phyloP scores from a whole-genome alignment of 2,329 filamentous ascomycete species.

The Sporothrix globosa region DNA sequence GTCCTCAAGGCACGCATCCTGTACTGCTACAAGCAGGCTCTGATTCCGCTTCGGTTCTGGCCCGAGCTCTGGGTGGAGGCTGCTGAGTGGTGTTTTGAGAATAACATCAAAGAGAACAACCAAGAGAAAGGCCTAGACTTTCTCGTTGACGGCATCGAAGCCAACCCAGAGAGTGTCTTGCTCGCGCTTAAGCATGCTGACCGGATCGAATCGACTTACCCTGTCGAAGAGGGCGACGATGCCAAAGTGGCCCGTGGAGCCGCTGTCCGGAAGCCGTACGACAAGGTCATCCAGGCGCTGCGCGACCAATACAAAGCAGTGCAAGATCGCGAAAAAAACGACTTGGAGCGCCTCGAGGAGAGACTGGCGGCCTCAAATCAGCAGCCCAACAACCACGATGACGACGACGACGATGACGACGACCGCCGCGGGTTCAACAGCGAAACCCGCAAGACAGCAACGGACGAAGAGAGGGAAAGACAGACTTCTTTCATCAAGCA shows the following conservation, averaged over 20 bases:
- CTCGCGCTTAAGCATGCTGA: constrained; percentile 89
- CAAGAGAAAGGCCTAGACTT: constrained; percentile 70
- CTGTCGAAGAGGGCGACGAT: constrained; percentile 75
- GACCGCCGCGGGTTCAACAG: constrained; percentile 41
- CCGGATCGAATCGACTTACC: constrained; percentile 76
- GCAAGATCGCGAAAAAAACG: constrained; percentile 64
- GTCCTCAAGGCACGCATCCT: constrained; percentile 77
- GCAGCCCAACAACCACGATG: constrained; percentile 28
- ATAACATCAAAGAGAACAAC: constrained; percentile 66
- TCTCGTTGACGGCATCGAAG: constrained; percentile 77
- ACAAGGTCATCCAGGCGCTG: constrained; percentile 80
- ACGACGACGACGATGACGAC: constrained; percentile 41
- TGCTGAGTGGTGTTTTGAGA: constrained; percentile 87
- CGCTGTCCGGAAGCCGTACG: constrained; percentile 80
- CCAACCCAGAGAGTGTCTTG: constrained; percentile 91
- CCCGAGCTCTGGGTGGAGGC: constrained; percentile 96
- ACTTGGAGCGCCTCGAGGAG: constrained; percentile 61
- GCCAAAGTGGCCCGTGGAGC: constrained; percentile 74
- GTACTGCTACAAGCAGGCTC: constrained; percentile 89
- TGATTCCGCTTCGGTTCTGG: constrained; percentile 93
- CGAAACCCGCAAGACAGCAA: constrained; percentile 45
- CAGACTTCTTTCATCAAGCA: constrained; percentile 65
- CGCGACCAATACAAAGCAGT: constrained; percentile 81
- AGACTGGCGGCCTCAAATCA: constrained; percentile 41
- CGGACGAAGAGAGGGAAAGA: constrained; percentile 54